phyloP scores from a whole-genome alignment of 2,329 filamentous ascomycete species.

The Ascochyta koolunga region DNA sequence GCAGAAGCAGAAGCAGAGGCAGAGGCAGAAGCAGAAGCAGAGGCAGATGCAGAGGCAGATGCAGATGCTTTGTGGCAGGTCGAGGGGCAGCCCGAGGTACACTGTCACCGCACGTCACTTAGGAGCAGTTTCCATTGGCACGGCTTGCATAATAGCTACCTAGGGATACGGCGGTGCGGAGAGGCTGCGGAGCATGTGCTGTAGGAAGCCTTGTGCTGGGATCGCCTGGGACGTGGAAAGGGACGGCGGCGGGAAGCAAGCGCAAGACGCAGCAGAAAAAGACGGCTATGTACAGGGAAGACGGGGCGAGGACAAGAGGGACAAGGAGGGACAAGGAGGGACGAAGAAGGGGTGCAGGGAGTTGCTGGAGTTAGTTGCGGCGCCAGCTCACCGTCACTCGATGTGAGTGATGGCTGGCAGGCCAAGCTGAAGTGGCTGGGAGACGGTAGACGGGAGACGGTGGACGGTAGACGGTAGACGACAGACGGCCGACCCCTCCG shows the following conservation, averaged over 20 bases:
- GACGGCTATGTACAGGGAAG: conserved; percentile 30
- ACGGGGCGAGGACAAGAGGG: conserved; percentile 4
- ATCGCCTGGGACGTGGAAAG: conserved; percentile 10
- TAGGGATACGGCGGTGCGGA: conserved; percentile 15
- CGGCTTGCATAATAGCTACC: conserved; percentile 30
- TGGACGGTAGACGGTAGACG: no score
- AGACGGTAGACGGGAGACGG: no score
- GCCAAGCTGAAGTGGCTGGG: background rate
- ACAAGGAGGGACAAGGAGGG: background rate
- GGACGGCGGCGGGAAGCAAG: conserved; percentile 12
- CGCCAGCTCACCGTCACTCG: conserved; percentile 25
- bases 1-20: conserved; percentile 5
- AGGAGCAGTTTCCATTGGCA: conserved; percentile 19
- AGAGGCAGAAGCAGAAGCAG: conserved; percentile 18
- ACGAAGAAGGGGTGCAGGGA: conserved; percentile 5
- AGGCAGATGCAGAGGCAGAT: background rate
- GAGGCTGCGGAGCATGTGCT: conserved; percentile 14
- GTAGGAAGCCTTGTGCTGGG: background rate
- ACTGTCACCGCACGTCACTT: conserved; percentile 28
- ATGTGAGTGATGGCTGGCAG: conserved; percentile 13
- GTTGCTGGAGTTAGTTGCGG: conserved; percentile 20
- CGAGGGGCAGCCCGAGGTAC: conserved; percentile 20
- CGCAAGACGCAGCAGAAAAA: conserved; percentile 1
- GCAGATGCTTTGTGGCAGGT: conserved; percentile 19
- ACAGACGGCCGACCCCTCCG: no score